Conservation (phyloP, 2,329 filamentous ascomycete species). For the Claviceps spartinae region DNA sequence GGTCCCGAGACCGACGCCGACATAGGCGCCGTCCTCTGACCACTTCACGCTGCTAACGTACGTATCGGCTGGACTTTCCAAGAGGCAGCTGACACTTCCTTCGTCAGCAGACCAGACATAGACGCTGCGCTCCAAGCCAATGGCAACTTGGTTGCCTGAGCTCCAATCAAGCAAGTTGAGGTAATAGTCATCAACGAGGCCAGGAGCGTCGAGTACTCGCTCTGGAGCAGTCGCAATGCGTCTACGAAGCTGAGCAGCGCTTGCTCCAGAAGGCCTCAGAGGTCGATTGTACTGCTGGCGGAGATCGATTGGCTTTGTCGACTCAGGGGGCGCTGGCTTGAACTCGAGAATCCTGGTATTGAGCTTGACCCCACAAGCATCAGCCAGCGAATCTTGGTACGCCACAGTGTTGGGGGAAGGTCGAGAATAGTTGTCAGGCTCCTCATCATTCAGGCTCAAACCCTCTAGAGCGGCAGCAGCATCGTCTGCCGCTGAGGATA, state of each 20-base stretch:
- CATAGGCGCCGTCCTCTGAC: slow-evolving; percentile 93
- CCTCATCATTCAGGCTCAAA: slow-evolving; percentile 60
- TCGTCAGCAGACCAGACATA: slow-evolving; percentile 98
- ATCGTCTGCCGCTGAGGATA: slow-evolving; percentile 71
- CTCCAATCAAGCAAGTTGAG: slow-evolving; percentile 98
- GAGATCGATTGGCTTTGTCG: slow-evolving; percentile 94
- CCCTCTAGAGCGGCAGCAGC: slow-evolving; percentile 66
- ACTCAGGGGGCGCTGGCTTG: slow-evolving; percentile 96
- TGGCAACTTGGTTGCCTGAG: slow-evolving; percentile 92
- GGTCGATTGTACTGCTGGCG: slow-evolving; percentile 97
- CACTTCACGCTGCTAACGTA: slow-evolving; percentile 98
- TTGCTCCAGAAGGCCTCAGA: slow-evolving; percentile 60
- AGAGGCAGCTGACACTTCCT: slow-evolving; percentile 73
- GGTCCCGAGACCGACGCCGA: slow-evolving; percentile 84
- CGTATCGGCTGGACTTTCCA: slow-evolving; percentile 80
- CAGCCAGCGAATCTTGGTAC: slow-evolving; percentile 82
- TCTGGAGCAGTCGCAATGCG: slow-evolving; percentile 91
- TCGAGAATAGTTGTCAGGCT: slow-evolving; percentile 55
- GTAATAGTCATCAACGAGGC: slow-evolving; percentile 96
- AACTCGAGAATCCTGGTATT: slow-evolving; percentile 95
- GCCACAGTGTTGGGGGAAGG: slow-evolving; percentile 78
- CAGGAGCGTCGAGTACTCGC: slow-evolving; percentile 89
- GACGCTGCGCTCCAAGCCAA: slow-evolving; percentile 90
- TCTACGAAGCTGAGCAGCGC: slow-evolving; percentile 75
- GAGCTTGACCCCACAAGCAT: slow-evolving; percentile 81